A percentile compares a stretch with the other conserved stretches of the same genome.
Conservation (phyloP, 1,139 yeast species). For the Yamadazyma jaroonii region DNA sequence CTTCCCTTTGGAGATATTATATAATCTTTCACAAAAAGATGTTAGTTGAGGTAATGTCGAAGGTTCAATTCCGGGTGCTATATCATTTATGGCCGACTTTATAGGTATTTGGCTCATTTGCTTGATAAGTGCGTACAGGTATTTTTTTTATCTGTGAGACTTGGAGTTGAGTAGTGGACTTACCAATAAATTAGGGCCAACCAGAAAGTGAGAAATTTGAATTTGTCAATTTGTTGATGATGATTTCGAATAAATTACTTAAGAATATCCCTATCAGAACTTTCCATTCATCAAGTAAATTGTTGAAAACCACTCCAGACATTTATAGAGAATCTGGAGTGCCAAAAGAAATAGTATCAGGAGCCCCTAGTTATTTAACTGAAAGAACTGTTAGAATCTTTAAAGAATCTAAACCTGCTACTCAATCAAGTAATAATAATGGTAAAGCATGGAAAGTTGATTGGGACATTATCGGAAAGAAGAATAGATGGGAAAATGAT, state of each 20-base stretch:
- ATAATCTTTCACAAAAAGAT: slow-evolving; percentile 48
- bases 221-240: not conserved
- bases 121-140: not conserved
- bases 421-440: slow-evolving; percentile 67
- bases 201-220: slow-evolving; percentile 14
- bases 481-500: slow-evolving; percentile 88
- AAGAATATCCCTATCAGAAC: slow-evolving; percentile 8
- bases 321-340: slow-evolving; percentile 19
- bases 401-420: slow-evolving; percentile 76
- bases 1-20: slow-evolving; percentile 50
- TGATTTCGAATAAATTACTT: slow-evolving; percentile 2
- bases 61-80: slow-evolving; percentile 49
- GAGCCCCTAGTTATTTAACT: slow-evolving; percentile 76
- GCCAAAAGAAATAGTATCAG: slow-evolving; percentile 64
- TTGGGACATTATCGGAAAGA: slow-evolving; percentile 79
- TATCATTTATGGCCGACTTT: slow-evolving; percentile 28
- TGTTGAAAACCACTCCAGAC: slow-evolving; percentile 17
- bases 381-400: slow-evolving; percentile 74
- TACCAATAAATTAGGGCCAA: slow-evolving; percentile 8
- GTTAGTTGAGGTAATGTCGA: slow-evolving; percentile 47
- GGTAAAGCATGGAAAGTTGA: slow-evolving; percentile 70
- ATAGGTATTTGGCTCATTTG: not conserved
- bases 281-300: slow-evolving; percentile 5
- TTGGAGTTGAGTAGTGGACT: not conserved
- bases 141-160: not conserved